phyloP scores from a whole-genome alignment of 768 basidiomycete species.

The Calocera viscosa region DNA sequence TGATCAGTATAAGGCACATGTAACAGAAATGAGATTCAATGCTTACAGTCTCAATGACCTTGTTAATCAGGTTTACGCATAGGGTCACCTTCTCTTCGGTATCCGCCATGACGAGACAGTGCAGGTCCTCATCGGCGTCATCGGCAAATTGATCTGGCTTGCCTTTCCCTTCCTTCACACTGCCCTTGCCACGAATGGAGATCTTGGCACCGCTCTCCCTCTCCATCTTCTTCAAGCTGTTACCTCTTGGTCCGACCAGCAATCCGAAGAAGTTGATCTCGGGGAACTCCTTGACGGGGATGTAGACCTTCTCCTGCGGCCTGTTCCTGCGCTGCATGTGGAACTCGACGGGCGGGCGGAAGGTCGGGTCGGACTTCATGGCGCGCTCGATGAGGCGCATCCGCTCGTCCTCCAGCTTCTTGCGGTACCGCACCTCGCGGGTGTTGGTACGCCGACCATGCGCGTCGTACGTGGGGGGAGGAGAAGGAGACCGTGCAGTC shows the following conservation, averaged over 20 bases:
- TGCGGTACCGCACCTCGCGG: constrained; percentile 94
- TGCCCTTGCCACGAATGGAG: constrained; percentile 94
- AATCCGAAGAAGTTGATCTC: constrained; percentile 99
- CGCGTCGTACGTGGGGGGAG: constrained; percentile 91
- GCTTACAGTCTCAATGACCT: constrained; percentile 86
- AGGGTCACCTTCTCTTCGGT: constrained; percentile 77
- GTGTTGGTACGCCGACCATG: constrained; percentile 98
- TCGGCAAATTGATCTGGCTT: constrained; percentile 87
- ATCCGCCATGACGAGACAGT: constrained; percentile 92
- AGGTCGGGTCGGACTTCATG: constrained; percentile 96
- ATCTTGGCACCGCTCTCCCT: constrained; percentile 96
- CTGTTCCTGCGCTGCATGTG: constrained; percentile 87
- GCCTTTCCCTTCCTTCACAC: constrained; percentile 97
- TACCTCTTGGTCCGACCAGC: constrained; percentile 94
- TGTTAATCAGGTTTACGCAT: constrained; percentile 94
- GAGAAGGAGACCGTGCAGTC: constrained; percentile 86
- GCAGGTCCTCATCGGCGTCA: constrained; percentile 97
- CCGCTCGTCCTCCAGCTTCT: constrained; percentile 86
- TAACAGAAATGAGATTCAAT: background rate
- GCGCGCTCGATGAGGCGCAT: constrained; percentile 88
- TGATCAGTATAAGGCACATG: background rate
- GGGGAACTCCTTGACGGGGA: constrained; percentile 98
- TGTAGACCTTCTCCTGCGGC: constrained; percentile 96
- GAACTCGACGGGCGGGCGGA: constrained; percentile 93
- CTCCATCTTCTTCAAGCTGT: constrained; percentile 99